Evolutionary conservation across 768 basidiomycete species (phyloP).

Genomic region (Candolleomyces efflorescens): DNA sequence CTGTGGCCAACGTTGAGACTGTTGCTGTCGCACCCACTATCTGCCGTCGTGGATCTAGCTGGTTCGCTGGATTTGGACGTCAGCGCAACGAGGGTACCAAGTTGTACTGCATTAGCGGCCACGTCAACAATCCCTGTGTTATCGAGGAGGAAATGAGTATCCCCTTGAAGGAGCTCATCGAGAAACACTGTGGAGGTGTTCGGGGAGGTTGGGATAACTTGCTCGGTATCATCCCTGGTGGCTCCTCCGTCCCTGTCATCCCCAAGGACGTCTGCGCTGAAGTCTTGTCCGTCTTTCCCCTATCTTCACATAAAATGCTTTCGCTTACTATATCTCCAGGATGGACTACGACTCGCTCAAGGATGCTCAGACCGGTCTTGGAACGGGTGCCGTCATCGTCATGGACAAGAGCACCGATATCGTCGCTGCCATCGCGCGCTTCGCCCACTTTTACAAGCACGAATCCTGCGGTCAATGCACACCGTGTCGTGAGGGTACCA

Average conservation of each 20-base stretch:
- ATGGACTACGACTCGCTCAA: conserved; percentile 99
- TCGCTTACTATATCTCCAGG: conserved; percentile 31
- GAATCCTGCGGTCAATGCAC: conserved; percentile 98
- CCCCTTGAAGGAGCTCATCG: conserved; percentile 86
- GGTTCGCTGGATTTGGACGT: conserved; percentile 93
- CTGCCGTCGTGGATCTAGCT: conserved; percentile 78
- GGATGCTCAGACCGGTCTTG: conserved; percentile 93
- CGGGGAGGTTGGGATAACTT: conserved; percentile 95
- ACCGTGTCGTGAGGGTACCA: conserved; percentile 91
- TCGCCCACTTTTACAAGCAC: conserved; percentile 97
- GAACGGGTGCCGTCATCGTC: conserved; percentile 97
- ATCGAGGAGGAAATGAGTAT: conserved; percentile 99
- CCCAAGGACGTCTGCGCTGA: conserved; percentile 79
- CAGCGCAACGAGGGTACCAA: conserved; percentile 97
- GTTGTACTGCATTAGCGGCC: conserved; percentile 92
- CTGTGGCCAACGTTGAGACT: conserved; percentile 98
- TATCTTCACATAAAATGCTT: neutral
- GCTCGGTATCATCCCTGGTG: conserved; percentile 95
- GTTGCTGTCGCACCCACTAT: conserved; percentile 98
- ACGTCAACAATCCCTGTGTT: conserved; percentile 97
- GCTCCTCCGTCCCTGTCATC: conserved; percentile 90
- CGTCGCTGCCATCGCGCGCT: conserved; percentile 89
- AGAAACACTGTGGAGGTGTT: conserved; percentile 97
- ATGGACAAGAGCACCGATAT: conserved; percentile 99
- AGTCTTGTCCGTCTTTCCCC: conserved; percentile 66